These are phyloP conservation scores for Taxillus chinensis DNA, from an alignment of 164 flowering plant species.

Conservation along the genomic window DNA sequence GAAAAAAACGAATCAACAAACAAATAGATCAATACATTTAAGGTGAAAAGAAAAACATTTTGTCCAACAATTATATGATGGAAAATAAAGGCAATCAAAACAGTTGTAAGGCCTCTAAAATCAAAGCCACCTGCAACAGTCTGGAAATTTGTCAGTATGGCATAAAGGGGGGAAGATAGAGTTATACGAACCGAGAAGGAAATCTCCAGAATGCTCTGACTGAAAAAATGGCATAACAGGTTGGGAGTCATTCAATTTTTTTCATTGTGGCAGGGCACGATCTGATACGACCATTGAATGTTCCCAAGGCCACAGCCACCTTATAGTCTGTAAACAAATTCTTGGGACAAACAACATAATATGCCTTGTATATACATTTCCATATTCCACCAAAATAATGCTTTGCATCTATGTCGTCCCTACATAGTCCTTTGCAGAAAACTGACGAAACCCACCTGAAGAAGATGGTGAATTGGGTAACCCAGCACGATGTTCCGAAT, in stretches of 20 bases:
- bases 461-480: slow-evolving; percentile 77
- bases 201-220: slow-evolving; percentile 55
- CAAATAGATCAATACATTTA: neutral
- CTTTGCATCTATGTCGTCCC: slow-evolving; percentile 63
- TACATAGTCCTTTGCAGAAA: slow-evolving; percentile 88
- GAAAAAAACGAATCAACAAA: slow-evolving; percentile 3
- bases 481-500: slow-evolving; percentile 38
- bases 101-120: neutral
- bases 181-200: slow-evolving; percentile 85
- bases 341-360: slow-evolving; percentile 47
- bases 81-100: too few species aligned
- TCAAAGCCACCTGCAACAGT: slow-evolving; percentile 37
- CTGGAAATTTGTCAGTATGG: slow-evolving; percentile 37
- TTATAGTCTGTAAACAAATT: slow-evolving; percentile 55
- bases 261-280: slow-evolving; percentile 51
- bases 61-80: neutral
- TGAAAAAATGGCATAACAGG: slow-evolving; percentile 41
- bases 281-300: slow-evolving; percentile 50
- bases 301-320: slow-evolving; percentile 77
- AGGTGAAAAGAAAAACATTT: neutral
- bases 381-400: slow-evolving; percentile 61
- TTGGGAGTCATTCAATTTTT: slow-evolving; percentile 60
- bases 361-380: slow-evolving; percentile 42
- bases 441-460: slow-evolving; percentile 99
- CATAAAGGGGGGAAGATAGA: slow-evolving; percentile 45